phyloP scores from a whole-genome alignment of 108 stramenopile species.

The Skeletonema costatum region DNA sequence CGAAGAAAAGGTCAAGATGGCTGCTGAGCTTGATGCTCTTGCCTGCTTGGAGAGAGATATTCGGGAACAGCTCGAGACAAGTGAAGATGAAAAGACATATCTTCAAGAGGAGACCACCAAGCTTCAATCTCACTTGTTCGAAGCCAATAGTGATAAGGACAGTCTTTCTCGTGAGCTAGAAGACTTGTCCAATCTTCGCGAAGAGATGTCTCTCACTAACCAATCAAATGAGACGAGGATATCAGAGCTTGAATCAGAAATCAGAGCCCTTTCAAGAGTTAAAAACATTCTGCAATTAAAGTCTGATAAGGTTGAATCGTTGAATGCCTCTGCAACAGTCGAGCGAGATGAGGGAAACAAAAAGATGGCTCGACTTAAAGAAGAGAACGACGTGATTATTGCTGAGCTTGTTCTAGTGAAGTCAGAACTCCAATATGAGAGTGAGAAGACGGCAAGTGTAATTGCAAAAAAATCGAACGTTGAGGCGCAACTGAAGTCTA shows the following conservation, averaged over 20 bases:
- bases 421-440: background rate
- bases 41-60: background rate
- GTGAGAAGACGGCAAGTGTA: background rate
- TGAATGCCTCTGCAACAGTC: background rate
- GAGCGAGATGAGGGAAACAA: background rate
- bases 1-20: background rate
- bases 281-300: background rate
- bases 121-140: background rate
- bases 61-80: background rate
- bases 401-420: background rate
- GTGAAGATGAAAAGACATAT: background rate
- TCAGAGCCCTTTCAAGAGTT: background rate
- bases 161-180: background rate
- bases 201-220: background rate
- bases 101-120: background rate
- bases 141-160: background rate
- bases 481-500: background rate
- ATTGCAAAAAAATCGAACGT: background rate
- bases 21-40: background rate
- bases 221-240: background rate
- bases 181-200: background rate
- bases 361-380: background rate
- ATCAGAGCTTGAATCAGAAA: background rate
- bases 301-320: background rate
- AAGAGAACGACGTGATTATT: background rate